Evolutionary conservation across 1,284 basidiomycete genomes (phyloP), one percentile per base, ranked within the genome.

Genomic region (Naganishia albida): DNA sequence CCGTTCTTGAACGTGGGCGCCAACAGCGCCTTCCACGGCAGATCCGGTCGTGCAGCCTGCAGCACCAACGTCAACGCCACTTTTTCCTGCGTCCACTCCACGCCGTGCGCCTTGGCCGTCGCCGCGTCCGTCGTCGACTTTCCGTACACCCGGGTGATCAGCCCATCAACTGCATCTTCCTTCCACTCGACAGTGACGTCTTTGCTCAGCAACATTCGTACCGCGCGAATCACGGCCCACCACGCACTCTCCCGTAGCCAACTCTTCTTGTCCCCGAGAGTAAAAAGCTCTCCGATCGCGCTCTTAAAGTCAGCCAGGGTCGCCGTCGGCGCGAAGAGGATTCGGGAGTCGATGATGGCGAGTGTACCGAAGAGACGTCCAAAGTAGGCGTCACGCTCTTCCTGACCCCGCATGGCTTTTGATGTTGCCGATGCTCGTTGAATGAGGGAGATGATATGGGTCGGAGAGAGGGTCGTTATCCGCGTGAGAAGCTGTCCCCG

Each of bases 231-330:
- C 40, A 95, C 81, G 25, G 87, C 85, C 88, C 92, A 97, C 86
- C 90, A 95, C 18, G 87, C 88, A 73, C 90, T 90, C 80, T 99
- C 95, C 46, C 88, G 83, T 65, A 99, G 80, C 93, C 94, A 98
- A 0, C 87, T 87, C 78, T 95, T 97, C 74, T 87, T 86, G 71
- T 88, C 85, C 16, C 90, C 90, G 44, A 97, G 81, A 1, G 81
- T 82, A 30, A 89, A 71, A 16, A 98, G 83, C 67, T 88, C 82
- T 18, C 81, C 78, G 66, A 95, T 75, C 26, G 87, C 83, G n/a
- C 84, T 80, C 56, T 82, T 79, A 75, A 87, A 95, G 66, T 85
- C 84, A 23, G 83, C 80, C 39, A 86, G 71, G 2, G 84, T 85
- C 0, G 88, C 85, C 0, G 84, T 80, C 1, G 83, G 72, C 42